These are phyloP conservation scores for Puccinia hordei DNA, from an alignment of 1,284 basidiomycete genomes.

Conservation along the genomic window DNA sequence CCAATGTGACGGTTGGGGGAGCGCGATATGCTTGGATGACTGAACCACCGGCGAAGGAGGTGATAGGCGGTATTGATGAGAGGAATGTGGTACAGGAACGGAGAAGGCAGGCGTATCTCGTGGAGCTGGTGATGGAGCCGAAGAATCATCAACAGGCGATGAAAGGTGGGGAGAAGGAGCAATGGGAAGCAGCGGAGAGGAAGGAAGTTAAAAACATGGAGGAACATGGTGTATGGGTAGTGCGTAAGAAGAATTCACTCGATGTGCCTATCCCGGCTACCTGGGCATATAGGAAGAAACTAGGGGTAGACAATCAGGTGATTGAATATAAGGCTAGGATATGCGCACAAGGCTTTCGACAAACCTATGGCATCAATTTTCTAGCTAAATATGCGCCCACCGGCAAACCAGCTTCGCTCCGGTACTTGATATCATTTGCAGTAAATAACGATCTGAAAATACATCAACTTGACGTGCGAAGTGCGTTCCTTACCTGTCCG, in stretches of 20 bases:
- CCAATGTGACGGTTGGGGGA: too few species aligned
- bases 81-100: too few species aligned
- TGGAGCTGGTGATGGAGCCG: too few species aligned
- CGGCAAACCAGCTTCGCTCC: neutral
- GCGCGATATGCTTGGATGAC: too few species aligned
- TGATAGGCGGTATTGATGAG: too few species aligned
- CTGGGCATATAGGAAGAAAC: neutral
- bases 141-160: neutral
- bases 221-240: neutral
- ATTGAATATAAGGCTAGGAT: neutral
- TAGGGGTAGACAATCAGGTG: neutral
- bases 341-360: neutral
- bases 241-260: neutral
- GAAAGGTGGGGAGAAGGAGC: neutral
- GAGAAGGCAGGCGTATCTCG: too few species aligned
- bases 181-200: neutral
- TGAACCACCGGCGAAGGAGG: too few species aligned
- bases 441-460: neutral
- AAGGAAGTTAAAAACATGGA: neutral
- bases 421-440: neutral
- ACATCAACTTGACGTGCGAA: constrained; percentile 1
- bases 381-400: neutral
- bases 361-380: neutral
- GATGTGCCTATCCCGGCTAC: neutral
- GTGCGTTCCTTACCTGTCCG: neutral